phyloP scores from a whole-genome alignment of 352 stramenopile species.

The Pythium pectinolyticum region DNA sequence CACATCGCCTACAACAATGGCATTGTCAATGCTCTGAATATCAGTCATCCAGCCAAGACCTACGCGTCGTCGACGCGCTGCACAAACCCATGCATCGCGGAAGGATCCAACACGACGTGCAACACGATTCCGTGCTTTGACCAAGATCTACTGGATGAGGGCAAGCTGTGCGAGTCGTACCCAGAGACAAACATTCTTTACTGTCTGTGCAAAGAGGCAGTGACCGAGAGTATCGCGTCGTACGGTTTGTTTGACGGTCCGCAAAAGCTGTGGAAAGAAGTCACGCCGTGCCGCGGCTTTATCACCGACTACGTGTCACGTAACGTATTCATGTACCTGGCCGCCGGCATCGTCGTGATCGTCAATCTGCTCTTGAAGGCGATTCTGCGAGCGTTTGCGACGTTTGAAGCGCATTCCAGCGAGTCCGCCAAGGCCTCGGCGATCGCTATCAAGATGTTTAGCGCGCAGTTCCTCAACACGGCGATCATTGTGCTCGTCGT shows the following conservation, averaged over 20 bases:
- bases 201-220: conserved; percentile 63
- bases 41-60: conserved; percentile 22
- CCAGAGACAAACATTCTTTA: conserved; percentile 59
- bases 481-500: conserved; percentile 80
- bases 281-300: conserved; percentile 60
- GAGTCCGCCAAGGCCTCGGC: conserved; percentile 77
- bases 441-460: conserved; percentile 79
- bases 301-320: conserved; percentile 66
- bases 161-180: conserved; percentile 61
- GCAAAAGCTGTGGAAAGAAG: conserved; percentile 49
- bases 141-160: conserved; percentile 30
- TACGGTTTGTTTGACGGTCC: conserved; percentile 57
- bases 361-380: conserved; percentile 77
- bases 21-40: conserved; percentile 44
- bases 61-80: conserved; percentile 34
- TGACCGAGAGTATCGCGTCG: conserved; percentile 45
- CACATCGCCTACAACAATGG: conserved; percentile 68
- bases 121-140: conserved; percentile 73
- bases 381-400: conserved; percentile 64
- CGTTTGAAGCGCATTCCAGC: conserved; percentile 77
- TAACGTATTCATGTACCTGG: conserved; percentile 68
- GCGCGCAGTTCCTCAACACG: conserved; percentile 82
- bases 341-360: conserved; percentile 64
- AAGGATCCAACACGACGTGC: conserved; percentile 50
- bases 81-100: conserved; percentile 57